Conservation (phyloP, 495 filamentous ascomycete genomes). For the Filosporella fistucella region DNA sequence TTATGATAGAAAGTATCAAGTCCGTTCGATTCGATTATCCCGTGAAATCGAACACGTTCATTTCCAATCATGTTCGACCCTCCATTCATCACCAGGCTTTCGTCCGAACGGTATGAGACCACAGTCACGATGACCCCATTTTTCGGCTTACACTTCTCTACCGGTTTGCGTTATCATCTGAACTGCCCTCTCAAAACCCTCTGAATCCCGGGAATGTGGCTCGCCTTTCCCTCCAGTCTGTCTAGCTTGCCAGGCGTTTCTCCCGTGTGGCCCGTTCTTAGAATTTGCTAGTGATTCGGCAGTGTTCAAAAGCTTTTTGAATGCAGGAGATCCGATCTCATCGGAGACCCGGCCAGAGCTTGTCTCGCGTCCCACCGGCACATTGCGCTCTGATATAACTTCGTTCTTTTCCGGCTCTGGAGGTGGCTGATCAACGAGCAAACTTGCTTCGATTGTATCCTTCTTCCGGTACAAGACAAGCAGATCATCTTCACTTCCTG, state of each 20-base stretch:
- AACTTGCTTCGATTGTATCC: constrained; percentile 16
- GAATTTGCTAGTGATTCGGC: constrained; percentile 34
- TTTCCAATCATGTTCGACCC: constrained; percentile 35
- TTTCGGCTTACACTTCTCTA: constrained; percentile 40
- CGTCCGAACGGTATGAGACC: constrained; percentile 34
- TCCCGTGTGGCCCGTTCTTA: constrained; percentile 28
- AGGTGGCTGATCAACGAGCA: constrained; percentile 21
- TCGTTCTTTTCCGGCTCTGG: background rate
- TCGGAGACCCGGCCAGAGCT: background rate
- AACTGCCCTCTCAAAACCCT: constrained; percentile 46
- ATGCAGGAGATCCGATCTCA: background rate
- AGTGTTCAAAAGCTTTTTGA: background rate
- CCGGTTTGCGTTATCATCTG: constrained; percentile 45
- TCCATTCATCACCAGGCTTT: constrained; percentile 43
- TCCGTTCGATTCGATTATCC: too few relatives aligned
- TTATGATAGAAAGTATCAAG: too few relatives aligned
- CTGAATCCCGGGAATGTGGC: constrained; percentile 48
- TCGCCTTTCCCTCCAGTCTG: constrained; percentile 55
- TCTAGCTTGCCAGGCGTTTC: constrained; percentile 52
- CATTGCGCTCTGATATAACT: too few relatives aligned
- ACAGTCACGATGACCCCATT: constrained; percentile 51
- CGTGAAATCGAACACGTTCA: too few relatives aligned
- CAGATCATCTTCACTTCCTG: constrained; percentile 35
- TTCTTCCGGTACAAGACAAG: constrained; percentile 36
- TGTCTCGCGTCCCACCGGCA: too few relatives aligned